Evolutionary conservation across 2,329 filamentous ascomycete genomes (phyloP), one percentile per base, ranked within the genome.

Genomic region (Trichoderma guizhouense): DNA sequence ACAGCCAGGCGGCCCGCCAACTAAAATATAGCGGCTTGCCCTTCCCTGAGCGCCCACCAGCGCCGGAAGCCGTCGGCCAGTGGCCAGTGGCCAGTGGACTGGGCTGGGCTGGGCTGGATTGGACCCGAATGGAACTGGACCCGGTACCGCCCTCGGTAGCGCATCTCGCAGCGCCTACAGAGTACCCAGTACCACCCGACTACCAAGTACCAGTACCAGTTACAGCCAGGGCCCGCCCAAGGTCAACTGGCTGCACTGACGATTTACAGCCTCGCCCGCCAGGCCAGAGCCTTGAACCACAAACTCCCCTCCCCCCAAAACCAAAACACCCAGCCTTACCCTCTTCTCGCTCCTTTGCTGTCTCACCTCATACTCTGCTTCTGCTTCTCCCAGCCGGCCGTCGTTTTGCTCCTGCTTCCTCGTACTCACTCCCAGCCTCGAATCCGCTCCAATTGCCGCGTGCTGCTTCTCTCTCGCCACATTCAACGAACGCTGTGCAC

Each of bases 291-390:
- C 68, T 70, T 70, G 55, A 62, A 53, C 36, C 58, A 61, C 36
- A 43, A 43, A 26, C 21, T 57, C 69, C 69, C 60, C 61, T 43
- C 43, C 53, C 39, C 47, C 68, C 68, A n/a, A 47, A 60, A 18
- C 43, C 68, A n/a, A 51, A 61, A 18, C 43, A 63, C 18, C 61
- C 69, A 71, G 65, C 70, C 64, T 61, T 60, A 72, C 70, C 43
- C 47, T 77, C 78, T 76, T 76, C 75, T 76, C 75, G 76, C 73
- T 63, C 65, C 73, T 72, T 76, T 75, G 76, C 73, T 72, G 73
- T 69, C 72, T 75, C 74, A 68, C 68, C 71, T 71, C 61, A 51
- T 51, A 21, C 43, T 51, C 43, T 60, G 51, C n/a, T 36, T 66
- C 53, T 32, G 53, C 43, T 69, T 57, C 47, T 70, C 67, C 57